Evolutionary conservation across 305 asterid genomes (phyloP).

Genomic region (Rubia peregrina): DNA sequence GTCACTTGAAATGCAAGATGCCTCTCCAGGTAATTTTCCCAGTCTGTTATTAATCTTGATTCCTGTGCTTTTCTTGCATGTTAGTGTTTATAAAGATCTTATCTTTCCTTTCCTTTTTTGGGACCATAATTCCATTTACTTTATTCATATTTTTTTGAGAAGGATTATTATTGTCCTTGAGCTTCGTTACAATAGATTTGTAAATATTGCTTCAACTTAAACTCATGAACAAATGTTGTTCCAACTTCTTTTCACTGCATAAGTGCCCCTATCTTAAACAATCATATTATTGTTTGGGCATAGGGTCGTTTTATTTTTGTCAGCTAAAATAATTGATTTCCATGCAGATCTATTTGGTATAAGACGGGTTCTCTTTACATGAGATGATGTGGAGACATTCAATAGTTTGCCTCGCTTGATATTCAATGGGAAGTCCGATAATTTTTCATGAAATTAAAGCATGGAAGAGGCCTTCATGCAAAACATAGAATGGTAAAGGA

Average conservation of each 20-base stretch:
- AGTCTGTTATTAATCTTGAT: neutral
- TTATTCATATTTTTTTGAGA: neutral
- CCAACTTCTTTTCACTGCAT: too few species aligned
- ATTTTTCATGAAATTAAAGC: slow-evolving; percentile 63
- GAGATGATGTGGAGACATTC: slow-evolving; percentile 97
- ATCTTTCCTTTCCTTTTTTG: neutral
- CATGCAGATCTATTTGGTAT: slow-evolving; percentile 86
- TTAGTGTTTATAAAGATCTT: neutral
- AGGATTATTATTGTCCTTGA: neutral
- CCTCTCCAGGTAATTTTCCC: slow-evolving; percentile 73
- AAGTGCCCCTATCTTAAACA: neutral
- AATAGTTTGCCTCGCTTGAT: slow-evolving; percentile 74
- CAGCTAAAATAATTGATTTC: slow-evolving; percentile 92
- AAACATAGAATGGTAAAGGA: slow-evolving; percentile 79
- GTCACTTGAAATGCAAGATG: slow-evolving; percentile 95
- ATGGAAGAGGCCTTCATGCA: slow-evolving; percentile 82
- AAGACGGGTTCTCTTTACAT: slow-evolving; percentile 85
- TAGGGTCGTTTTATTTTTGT: slow-evolving; percentile 94
- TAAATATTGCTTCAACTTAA: too few species aligned
- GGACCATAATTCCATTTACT: neutral
- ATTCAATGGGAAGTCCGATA: slow-evolving; percentile 96
- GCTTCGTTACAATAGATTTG: too few species aligned
- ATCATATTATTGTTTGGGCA: slow-evolving; percentile 18
- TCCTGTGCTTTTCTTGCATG: neutral
- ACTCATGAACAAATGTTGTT: too few species aligned